Evolutionary conservation across 2,329 filamentous ascomycete species (phyloP).

Genomic region (Fusarium compactum): DNA sequence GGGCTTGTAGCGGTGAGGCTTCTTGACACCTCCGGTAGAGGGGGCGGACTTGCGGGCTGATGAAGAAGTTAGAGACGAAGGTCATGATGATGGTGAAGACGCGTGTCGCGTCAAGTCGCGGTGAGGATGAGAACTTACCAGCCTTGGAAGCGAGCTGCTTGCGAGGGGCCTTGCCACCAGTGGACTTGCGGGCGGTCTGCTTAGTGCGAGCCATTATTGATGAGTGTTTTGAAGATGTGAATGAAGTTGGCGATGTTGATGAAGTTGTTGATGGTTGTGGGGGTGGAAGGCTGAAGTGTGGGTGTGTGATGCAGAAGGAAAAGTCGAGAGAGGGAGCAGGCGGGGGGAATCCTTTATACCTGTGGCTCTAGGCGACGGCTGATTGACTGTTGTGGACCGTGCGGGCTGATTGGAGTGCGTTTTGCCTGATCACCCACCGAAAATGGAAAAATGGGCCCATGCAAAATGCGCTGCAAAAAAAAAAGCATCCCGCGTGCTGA

Average conservation of each 20-base stretch:
- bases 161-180: conserved; percentile 81
- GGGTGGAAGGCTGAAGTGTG: conserved; percentile 50
- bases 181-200: conserved; percentile 80
- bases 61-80: conserved; percentile 21
- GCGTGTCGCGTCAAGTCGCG: conserved; percentile 29
- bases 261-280: conserved; percentile 41
- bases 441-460: conserved; percentile 38
- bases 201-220: conserved; percentile 73
- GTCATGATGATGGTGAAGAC: conserved; percentile 10
- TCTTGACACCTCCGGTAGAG: conserved; percentile 97
- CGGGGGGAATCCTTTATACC: conserved; percentile 62
- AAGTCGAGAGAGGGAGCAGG: conserved; percentile 53
- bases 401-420: conserved; percentile 41
- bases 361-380: conserved; percentile 52
- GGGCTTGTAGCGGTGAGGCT: conserved; percentile 91
- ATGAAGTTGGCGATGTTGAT: conserved; percentile 46
- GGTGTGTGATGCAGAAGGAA: conserved; percentile 59
- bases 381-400: conserved; percentile 51
- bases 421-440: conserved; percentile 44
- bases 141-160: conserved; percentile 99
- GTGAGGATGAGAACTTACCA: conserved; percentile 54
- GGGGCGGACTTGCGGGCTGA: conserved; percentile 91
- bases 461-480: conserved; percentile 40
- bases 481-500: conserved; percentile 40
- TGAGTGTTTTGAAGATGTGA: conserved; percentile 52